These are phyloP conservation scores for Buxus sempervirens DNA, from an alignment of 164 flowering plant species.

Conservation along the genomic window DNA sequence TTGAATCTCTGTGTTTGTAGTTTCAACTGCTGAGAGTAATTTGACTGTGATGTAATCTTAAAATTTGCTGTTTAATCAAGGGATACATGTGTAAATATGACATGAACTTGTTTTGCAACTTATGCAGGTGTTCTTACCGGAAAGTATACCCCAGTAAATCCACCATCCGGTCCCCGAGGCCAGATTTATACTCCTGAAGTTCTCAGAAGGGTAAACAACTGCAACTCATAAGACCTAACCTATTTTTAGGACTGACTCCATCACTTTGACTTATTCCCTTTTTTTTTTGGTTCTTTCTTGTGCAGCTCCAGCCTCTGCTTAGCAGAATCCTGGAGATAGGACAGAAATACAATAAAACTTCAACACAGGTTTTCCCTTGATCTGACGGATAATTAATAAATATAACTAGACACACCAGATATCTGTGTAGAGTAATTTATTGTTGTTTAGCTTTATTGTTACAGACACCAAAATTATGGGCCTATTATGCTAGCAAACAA, in stretches of 20 bases:
- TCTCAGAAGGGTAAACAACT: constrained; percentile 51
- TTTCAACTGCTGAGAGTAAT: neutral
- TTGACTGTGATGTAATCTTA: no score
- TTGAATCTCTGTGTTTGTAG: neutral
- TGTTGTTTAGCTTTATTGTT: no score
- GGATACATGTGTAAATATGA: neutral
- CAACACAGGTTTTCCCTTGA: constrained; percentile 62
- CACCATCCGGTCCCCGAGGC: constrained; percentile 88
- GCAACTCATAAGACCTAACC: neutral
- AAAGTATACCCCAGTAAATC: constrained; percentile 75
- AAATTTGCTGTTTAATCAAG: no score
- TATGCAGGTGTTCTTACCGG: constrained; percentile 82
- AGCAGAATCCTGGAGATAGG: constrained; percentile 79
- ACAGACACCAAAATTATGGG: neutral
- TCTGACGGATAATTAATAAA: neutral
- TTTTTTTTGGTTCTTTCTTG: constrained; percentile 1
- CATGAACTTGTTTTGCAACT: neutral
- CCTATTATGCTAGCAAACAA: neutral
- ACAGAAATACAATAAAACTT: constrained; percentile 58
- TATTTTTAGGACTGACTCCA: neutral
- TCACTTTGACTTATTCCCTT: neutral
- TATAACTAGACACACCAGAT: neutral
- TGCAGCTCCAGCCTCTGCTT: constrained; percentile 83
- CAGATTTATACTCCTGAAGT: constrained; percentile 73
- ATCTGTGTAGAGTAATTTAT: no score